These are phyloP conservation scores for Podaxis rugospora DNA, from an alignment of 768 basidiomycete genomes.

Conservation along the genomic window DNA sequence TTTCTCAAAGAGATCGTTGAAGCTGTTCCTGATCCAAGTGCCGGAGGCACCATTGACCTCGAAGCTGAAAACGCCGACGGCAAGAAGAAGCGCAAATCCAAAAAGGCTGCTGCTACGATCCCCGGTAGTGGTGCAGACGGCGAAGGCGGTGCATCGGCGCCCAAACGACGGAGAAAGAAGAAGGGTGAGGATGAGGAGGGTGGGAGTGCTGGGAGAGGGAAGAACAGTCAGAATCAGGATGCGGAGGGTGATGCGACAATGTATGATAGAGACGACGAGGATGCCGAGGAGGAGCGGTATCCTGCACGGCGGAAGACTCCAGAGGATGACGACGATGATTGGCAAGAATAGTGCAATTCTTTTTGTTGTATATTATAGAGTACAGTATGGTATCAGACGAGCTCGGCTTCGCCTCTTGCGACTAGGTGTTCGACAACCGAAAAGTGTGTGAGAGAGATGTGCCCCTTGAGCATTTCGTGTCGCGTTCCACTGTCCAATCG, in stretches of 20 bases:
- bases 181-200: slow-evolving; percentile 19
- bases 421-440: slow-evolving; percentile 71
- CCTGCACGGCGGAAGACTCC: slow-evolving; percentile 4
- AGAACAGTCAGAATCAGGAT: neutral
- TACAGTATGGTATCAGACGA: slow-evolving; percentile 44
- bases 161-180: slow-evolving; percentile 50
- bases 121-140: slow-evolving; percentile 22
- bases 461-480: slow-evolving; percentile 73
- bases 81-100: slow-evolving; percentile 60
- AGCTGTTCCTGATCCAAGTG: slow-evolving; percentile 80
- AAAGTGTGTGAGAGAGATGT: slow-evolving; percentile 79
- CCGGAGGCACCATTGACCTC: slow-evolving; percentile 73
- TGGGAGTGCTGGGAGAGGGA: slow-evolving; percentile 7
- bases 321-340: slow-evolving; percentile 7
- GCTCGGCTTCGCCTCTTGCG: slow-evolving; percentile 66
- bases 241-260: slow-evolving; percentile 8
- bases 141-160: slow-evolving; percentile 28
- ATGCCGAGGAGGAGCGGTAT: neutral
- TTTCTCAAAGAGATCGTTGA: slow-evolving; percentile 93
- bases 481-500: slow-evolving; percentile 48
- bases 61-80: slow-evolving; percentile 54
- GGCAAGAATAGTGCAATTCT: neutral
- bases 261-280: slow-evolving; percentile 10
- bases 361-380: slow-evolving; percentile 1
- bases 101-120: slow-evolving; percentile 29